phyloP scores from a whole-genome alignment of 371 early-diverging fungal genomes.

The Mortierella sp. region DNA sequence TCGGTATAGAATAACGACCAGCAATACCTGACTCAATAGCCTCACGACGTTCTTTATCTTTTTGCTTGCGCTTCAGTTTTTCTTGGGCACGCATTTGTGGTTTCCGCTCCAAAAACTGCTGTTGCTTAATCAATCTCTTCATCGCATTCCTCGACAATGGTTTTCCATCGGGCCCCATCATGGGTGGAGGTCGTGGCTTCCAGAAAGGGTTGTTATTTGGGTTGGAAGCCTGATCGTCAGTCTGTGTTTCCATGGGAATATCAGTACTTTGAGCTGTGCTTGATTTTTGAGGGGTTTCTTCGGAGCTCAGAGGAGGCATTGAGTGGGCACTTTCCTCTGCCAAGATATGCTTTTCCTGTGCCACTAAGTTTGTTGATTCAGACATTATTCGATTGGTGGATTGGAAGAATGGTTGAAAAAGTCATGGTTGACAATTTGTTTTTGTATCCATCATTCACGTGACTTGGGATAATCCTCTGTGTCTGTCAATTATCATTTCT shows the following conservation, averaged over 20 bases:
- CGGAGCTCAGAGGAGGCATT: not conserved
- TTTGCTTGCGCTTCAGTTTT: slow-evolving; percentile 54
- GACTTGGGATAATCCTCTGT: too few relatives aligned
- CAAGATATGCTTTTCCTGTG: not conserved
- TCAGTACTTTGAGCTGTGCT: not conserved
- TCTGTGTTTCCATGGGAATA: slow-evolving; percentile 5
- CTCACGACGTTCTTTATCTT: slow-evolving; percentile 56
- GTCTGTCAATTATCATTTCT: too few relatives aligned
- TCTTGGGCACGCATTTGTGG: slow-evolving; percentile 43
- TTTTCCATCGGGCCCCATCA: slow-evolving; percentile 49
- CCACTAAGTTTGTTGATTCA: not conserved
- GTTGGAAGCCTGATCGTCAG: not conserved
- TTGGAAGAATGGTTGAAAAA: not conserved
- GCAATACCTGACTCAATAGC: slow-evolving; percentile 38
- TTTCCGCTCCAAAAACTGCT: slow-evolving; percentile 50
- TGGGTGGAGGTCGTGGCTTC: slow-evolving; percentile 47
- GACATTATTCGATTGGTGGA: slow-evolving; percentile 6
- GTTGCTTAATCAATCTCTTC: slow-evolving; percentile 60
- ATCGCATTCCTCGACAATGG: slow-evolving; percentile 58
- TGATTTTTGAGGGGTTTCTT: not conserved
- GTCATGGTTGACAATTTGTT: not conserved
- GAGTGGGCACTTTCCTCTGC: not conserved
- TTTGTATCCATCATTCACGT: too few relatives aligned
- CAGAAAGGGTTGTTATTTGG: slow-evolving; percentile 32
- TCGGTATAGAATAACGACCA: not conserved